Base-by-base conservation (phyloP, 441 rosid genomes). In the Kokia cookei region DNA sequence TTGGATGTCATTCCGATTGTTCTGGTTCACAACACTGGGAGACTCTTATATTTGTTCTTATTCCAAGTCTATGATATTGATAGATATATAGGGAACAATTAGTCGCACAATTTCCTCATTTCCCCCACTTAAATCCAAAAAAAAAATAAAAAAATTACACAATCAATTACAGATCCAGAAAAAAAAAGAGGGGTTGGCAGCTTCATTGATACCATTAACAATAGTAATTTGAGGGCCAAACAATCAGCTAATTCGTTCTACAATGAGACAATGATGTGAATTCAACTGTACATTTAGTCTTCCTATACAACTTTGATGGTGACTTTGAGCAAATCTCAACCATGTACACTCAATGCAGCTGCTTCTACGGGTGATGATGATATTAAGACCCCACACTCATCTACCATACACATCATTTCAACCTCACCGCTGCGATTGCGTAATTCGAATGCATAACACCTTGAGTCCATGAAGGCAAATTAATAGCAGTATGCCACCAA, bases 391-490 rank as follows among this genome's bases (percentile, higher is more conserved):
- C 29, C 4, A 10, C 29, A 17, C 8, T 35, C 69, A 26, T 5
- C 14, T 9, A 3, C 26, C 19, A 13, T 2, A 24, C 19, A 65
- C 19, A 45, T 65, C 70, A 14, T 3, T 14, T 47, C 22, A 3
- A 51, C 2, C 47, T 32, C 43, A 27, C 24, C 35, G 10, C 5
- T 72, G 65, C 79, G 81, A 55, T 37, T 55, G 73, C 15, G 35
- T 29, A 9, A 85, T 19, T 19, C 68, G 72, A 29, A 65, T 54
- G 55, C 91, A 84, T 3, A 74, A 69, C 78, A 62, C 83, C 77
- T 83, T 81, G 27, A 83, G 77, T 53, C 82, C 68, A 77, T 86
- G 83, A 62, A 88, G 82, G 74, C 89, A 84, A 7, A 90, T 80
- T 77, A 93, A 76, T 10, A 86, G 45, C 26, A 85, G 77, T 47